Percentiles rank a stretch among this genome's conserved stretches.
Evolutionary conservation across 2,329 filamentous ascomycete genomes (phyloP).

Genomic region (Botrytis fragariae): DNA sequence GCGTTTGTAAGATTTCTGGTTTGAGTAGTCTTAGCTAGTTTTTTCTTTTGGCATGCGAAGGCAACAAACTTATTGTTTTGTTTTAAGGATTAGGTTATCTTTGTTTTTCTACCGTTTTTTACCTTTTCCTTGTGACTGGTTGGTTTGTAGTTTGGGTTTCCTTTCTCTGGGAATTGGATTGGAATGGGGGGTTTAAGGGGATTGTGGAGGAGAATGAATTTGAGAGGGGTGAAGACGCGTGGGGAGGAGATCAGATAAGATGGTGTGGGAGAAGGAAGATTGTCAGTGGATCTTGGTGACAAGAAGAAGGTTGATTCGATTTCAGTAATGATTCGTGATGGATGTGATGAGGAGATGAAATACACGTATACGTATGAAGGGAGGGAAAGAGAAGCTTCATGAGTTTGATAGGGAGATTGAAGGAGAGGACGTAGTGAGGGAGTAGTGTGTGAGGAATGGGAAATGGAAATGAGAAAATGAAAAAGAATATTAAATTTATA

Average conservation of each 20-base stretch:
- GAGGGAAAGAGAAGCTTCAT: not conserved
- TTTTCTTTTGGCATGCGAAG: not conserved
- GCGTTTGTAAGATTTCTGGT: conserved; percentile 12
- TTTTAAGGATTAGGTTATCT: not conserved
- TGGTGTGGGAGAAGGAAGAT: not conserved
- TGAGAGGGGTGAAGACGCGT: not conserved
- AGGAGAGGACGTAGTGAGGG: not conserved
- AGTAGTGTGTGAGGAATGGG: not conserved
- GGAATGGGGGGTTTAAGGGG: not conserved
- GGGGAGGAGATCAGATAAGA: not conserved
- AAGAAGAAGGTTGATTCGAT: not conserved
- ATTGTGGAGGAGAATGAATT: not conserved
- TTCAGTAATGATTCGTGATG: conserved; percentile 5
- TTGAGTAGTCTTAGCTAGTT: not conserved
- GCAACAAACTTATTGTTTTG: not conserved
- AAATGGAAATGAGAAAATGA: conserved; percentile 8
- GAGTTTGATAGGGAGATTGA: not conserved
- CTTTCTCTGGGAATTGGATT: not conserved
- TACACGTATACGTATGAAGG: conserved; percentile 6
- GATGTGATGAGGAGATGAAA: conserved; percentile 4
- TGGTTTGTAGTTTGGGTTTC: not conserved
- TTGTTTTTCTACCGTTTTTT: not conserved
- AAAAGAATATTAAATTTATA: conserved; percentile 1
- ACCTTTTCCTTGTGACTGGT: not conserved
- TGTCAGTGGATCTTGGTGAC: not conserved